Evolutionary conservation across 2,329 filamentous ascomycete genomes (phyloP), one percentile per base, ranked within the genome.

Genomic region (Calonectria pseudoturangicola): DNA sequence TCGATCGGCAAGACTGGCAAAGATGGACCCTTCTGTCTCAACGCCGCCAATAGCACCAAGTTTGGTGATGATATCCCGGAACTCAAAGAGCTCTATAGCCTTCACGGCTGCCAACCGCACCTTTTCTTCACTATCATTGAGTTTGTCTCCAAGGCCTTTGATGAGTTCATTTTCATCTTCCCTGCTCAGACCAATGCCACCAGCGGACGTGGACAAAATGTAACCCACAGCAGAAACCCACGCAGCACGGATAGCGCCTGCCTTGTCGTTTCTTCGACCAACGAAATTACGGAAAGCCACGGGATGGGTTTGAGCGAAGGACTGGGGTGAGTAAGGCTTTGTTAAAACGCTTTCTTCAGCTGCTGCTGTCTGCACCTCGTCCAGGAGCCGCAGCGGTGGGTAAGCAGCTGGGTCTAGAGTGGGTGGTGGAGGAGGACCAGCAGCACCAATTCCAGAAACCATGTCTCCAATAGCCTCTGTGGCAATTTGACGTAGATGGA

Each of bases 391-490:
- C 60, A 93, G 87, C 4, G 93, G 93, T n/a, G 96, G 96, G 80
- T 97, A 98, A 36, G 93, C 93, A 27, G 93, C 90, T 15, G 96
- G 94, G 79, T 98, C 95, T 80, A 98, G 89, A 2, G 87, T 84
- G 12, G 93, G 90, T 8, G 91, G 86, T 16, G 93, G 91, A 18
- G 96, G 95, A 68, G 95, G 94, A 0, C 96, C 96, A 73, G 96
- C 95, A 73, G 96, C 94, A 63, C 96, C 96, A 82, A 98, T 97
- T 7, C 96, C 96, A 48, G 96, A 93, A 30, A 97, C 93, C 88
- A 99, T 96, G 81, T 98, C 96, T 66, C 97, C 97, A 47, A 99
- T 91, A 0, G 97, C 98, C 83, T 98, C 95, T 0, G 96, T 98
- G 2, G 96, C 96, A 70, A 99, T 89, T 72, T 95, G 90, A 66